Percentiles rank a stretch among this genome's conserved stretches.
Evolutionary conservation across 2,329 filamentous ascomycete species (phyloP).

Genomic region (Fusarium chaquense): DNA sequence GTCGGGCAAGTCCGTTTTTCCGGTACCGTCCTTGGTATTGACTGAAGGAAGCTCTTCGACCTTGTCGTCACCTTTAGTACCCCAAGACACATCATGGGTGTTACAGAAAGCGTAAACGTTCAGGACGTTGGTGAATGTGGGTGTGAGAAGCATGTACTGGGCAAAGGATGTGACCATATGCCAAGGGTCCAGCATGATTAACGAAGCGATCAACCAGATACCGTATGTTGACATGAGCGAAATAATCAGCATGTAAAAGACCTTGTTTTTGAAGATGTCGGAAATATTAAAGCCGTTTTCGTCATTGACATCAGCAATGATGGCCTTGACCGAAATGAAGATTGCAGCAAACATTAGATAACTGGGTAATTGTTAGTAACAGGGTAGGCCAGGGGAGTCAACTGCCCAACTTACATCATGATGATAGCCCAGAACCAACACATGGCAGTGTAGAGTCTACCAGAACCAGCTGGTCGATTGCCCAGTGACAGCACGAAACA

Average conservation of each 20-base stretch:
- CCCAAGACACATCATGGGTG: conserved; percentile 98
- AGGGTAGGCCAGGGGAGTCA: no score
- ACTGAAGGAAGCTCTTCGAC: conserved; percentile 89
- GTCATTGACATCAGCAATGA: conserved; percentile 75
- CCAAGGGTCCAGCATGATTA: conserved; percentile 98
- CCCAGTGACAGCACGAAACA: conserved; percentile 96
- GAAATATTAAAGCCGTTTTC: conserved; percentile 73
- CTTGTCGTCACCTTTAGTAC: conserved; percentile 98
- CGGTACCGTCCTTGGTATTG: conserved; percentile 86
- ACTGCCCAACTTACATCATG: conserved; percentile 76
- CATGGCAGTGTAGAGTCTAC: conserved; percentile 94
- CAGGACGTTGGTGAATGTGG: conserved; percentile 97
- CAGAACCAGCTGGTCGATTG: conserved; percentile 93
- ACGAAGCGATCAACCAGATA: conserved; percentile 89
- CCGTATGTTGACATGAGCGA: conserved; percentile 93
- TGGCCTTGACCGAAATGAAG: conserved; percentile 90
- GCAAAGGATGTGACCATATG: conserved; percentile 97
- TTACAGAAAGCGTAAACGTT: conserved; percentile 99
- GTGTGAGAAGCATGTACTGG: conserved; percentile 94
- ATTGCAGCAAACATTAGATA: conserved; percentile 96
- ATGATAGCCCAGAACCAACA: conserved; percentile 98
- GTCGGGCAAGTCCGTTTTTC: conserved; percentile 95
- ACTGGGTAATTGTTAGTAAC: conserved; percentile 55
- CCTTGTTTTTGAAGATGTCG: conserved; percentile 84
- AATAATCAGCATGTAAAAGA: conserved; percentile 94